A percentile compares a stretch with the other conserved stretches of the same genome.
These are phyloP conservation scores for Phanerochaete carnosa DNA, from an alignment of 768 basidiomycete genomes.

Conservation along the genomic window DNA sequence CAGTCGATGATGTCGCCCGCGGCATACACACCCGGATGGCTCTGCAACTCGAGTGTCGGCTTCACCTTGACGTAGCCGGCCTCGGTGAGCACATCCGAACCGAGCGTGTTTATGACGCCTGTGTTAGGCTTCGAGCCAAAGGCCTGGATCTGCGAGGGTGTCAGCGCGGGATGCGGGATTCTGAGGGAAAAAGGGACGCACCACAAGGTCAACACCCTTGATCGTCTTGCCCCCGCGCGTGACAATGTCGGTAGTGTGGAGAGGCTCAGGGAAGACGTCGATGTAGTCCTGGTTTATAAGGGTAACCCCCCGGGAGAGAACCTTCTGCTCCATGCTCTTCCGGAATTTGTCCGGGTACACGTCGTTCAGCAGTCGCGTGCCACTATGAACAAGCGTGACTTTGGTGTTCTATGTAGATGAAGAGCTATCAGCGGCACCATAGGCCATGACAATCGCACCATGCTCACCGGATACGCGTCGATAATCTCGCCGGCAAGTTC, in stretches of 20 bases:
- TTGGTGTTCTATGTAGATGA: conserved; percentile 38
- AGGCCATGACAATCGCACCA: neutral
- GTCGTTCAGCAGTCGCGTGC: conserved; percentile 50
- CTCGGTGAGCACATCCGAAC: conserved; percentile 30
- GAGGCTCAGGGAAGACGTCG: conserved; percentile 40
- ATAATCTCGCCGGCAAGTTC: conserved; percentile 44
- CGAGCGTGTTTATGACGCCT: conserved; percentile 42
- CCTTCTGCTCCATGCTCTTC: conserved; percentile 37
- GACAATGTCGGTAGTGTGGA: conserved; percentile 31
- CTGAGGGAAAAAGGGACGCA: conserved; percentile 26
- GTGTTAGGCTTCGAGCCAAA: conserved; percentile 45
- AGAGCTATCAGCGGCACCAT: too few species aligned
- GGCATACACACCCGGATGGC: conserved; percentile 56
- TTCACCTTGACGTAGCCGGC: conserved; percentile 46
- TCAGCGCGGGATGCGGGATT: neutral
- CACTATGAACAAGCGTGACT: conserved; percentile 63
- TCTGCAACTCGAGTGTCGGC: conserved; percentile 53
- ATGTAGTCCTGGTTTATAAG: conserved; percentile 51
- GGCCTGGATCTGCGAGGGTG: conserved; percentile 22
- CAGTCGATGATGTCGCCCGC: conserved; percentile 64
- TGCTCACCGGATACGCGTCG: conserved; percentile 37
- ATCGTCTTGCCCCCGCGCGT: conserved; percentile 51
- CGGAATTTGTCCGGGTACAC: conserved; percentile 55
- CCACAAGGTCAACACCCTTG: conserved; percentile 53
- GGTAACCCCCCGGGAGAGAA: conserved; percentile 44